Base-by-base conservation (phyloP, 805 yeast genomes). In the Saccharomycopsis javanensis region DNA sequence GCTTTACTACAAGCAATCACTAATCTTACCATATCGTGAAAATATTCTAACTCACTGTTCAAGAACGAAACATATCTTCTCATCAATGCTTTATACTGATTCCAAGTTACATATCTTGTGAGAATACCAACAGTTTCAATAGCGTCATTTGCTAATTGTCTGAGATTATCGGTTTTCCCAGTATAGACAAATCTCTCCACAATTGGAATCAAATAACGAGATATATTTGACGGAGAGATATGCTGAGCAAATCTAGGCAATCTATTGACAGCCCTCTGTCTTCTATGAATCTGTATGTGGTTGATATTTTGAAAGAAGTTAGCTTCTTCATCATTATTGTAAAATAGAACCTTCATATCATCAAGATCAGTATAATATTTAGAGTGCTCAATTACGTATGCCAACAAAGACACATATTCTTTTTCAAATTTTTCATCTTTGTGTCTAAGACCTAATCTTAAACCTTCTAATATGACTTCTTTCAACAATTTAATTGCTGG, bases 261-360 rank as follows among this genome's bases (percentile, higher is more conserved):
- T 58, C 86, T 77, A 64, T 81, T 78, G 23, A 92, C 76, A 0
- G 98, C 96, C 64, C 90, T 78, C 68, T 86, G 90, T 64, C 97
- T 85, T 71, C 96, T 81, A 65, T 85, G 89, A 8, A 85, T 64
- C 71, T 92, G 99, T 37, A 92, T 82, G 68, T 92, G 97, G 59
- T 77, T 78, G 52, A 94, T 76, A 64, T 90, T 89, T 48, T 72
- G 67, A 70, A 88, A 88, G 66, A 88, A 86, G 68, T 88, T 84
- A 3, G 89, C 86, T 64, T 90, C 97, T 37, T 84, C 92, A 64
- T 89, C 95, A 46, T 83, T 84, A 54, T 78, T 75, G 64, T 73
- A 77, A 0, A 84, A 69, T 42, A 92, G 70, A 1, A 79, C 74
- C 57, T 79, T 77, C 90, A 91, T 76, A 63, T 86, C 92, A 25